Conservation (phyloP, 805 yeast genomes). For the Metschnikowia vanudenii region DNA sequence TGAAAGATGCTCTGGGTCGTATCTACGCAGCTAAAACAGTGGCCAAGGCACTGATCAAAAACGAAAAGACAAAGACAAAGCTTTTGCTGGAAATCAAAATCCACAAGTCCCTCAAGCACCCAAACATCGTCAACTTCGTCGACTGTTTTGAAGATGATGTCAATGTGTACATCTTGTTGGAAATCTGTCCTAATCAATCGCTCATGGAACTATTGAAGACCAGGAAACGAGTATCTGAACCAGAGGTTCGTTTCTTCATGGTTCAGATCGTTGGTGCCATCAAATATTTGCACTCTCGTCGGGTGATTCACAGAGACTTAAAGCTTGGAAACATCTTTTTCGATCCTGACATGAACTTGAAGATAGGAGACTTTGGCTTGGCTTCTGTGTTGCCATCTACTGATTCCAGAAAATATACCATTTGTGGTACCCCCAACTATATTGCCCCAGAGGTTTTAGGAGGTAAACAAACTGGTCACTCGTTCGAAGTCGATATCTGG, state of each 20-base stretch:
- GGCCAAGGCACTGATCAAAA: slow-evolving; percentile 90
- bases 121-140: slow-evolving; percentile 86
- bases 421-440: slow-evolving; percentile 98
- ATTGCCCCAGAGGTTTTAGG: slow-evolving; percentile 97
- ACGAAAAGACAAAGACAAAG: slow-evolving; percentile 84
- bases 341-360: slow-evolving; percentile 89
- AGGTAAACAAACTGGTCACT: slow-evolving; percentile 84
- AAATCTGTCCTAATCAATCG: slow-evolving; percentile 93
- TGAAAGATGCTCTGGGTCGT: slow-evolving; percentile 84
- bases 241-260: slow-evolving; percentile 87
- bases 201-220: slow-evolving; percentile 87
- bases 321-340: slow-evolving; percentile 94
- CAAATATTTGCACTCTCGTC: slow-evolving; percentile 84
- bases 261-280: slow-evolving; percentile 94
- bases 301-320: slow-evolving; percentile 93
- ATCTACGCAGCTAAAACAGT: slow-evolving; percentile 96
- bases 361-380: slow-evolving; percentile 96
- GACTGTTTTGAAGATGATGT: slow-evolving; percentile 97
- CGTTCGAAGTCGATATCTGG: slow-evolving; percentile 96
- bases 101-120: slow-evolving; percentile 85
- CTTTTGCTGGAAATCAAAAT: slow-evolving; percentile 91
- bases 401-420: slow-evolving; percentile 80
- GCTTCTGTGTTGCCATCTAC: slow-evolving; percentile 84
- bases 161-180: slow-evolving; percentile 89
- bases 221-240: slow-evolving; percentile 82